Evolutionary conservation across 1,284 basidiomycete genomes (phyloP), one percentile per base, ranked within the genome.

Genomic region (Coriolopsis trogii): DNA sequence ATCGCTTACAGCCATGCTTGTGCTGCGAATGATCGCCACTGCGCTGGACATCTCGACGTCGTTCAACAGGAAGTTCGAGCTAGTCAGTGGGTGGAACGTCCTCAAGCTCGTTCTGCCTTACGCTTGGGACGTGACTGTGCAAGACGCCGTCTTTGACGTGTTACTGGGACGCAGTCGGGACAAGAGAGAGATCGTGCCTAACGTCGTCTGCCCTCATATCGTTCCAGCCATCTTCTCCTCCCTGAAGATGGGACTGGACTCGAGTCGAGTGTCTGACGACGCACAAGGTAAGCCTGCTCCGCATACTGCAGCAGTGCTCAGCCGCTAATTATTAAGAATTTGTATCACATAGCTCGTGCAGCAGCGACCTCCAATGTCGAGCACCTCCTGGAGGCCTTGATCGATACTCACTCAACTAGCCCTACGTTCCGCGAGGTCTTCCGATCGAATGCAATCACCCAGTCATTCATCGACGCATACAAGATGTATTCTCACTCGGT

Each of bases 71-170:
- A 90, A 87, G 62, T 89, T 91, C 53, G 89, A 91, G 63, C 71
- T 90, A 0, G 81, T 87, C 15, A 83, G 81, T 53, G 89, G 90
- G 15, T 92, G 90, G 89, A 82, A 74, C 45, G 73, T 84, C 4
- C 63, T 91, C 28, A 86, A 81, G 65, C 77, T 74, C 9, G 76
- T 85, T 16, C 60, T 91, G n/a, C 87, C 89, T 0, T 65, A 70
- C 26, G 79, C 79, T 16, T 91, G 90, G 89, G 78, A 86, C 59
- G 64, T 71, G 5, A 73, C 64, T 18, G 82, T 91, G n/a, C 83
- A 89, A 46, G 72, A 75, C 18, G 80, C 80, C 25, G 80, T 81
- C 5, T 84, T 90, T 58, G 81, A 87, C 56, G 64, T 91, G 2
- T 68, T 91, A 8, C 66, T 87, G n/a, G 81, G 85, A 12, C 69